Conservation (phyloP, 371 early-diverging fungal genomes). For the Cokeromyces recurvatus region DNA sequence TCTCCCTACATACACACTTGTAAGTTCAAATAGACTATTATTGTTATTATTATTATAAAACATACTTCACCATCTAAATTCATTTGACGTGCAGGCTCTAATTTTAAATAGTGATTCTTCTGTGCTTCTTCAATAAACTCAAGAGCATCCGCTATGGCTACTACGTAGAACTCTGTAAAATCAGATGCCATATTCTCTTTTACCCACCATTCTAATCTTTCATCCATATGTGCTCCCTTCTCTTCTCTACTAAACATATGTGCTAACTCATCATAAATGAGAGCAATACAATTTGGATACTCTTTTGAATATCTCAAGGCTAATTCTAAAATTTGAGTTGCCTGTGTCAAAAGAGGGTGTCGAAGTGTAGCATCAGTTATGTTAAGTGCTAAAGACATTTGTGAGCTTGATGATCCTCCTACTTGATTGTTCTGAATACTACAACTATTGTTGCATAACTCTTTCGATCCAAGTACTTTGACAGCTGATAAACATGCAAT, state of each 20-base stretch:
- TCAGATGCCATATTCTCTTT: slow-evolving; percentile 59
- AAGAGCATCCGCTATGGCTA: slow-evolving; percentile 34
- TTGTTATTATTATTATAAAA: too few relatives aligned
- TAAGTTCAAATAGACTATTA: too few relatives aligned
- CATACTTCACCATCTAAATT: slow-evolving; percentile 47
- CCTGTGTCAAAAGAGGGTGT: slow-evolving; percentile 42
- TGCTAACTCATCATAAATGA: slow-evolving; percentile 74
- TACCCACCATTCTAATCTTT: slow-evolving; percentile 63
- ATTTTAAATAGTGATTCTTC: not conserved
- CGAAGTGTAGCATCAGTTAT: slow-evolving; percentile 6
- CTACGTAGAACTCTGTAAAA: slow-evolving; percentile 63
- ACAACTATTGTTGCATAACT: slow-evolving; percentile 7
- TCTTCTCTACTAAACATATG: slow-evolving; percentile 52
- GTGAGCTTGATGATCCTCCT: slow-evolving; percentile 16
- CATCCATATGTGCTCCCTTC: slow-evolving; percentile 36
- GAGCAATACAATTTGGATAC: slow-evolving; percentile 53
- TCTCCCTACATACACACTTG: too few relatives aligned
- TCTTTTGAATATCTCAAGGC: slow-evolving; percentile 38
- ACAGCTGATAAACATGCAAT: slow-evolving; percentile 71
- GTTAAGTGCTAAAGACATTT: not conserved
- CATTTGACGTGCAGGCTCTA: slow-evolving; percentile 36
- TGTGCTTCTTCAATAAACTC: slow-evolving; percentile 7
- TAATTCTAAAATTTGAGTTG: slow-evolving; percentile 43
- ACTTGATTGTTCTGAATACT: not conserved
- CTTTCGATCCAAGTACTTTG: slow-evolving; percentile 56